Evolutionary conservation across 441 rosid genomes (phyloP), one percentile per base, ranked within the genome.

Genomic region (Erodium trifolium): DNA sequence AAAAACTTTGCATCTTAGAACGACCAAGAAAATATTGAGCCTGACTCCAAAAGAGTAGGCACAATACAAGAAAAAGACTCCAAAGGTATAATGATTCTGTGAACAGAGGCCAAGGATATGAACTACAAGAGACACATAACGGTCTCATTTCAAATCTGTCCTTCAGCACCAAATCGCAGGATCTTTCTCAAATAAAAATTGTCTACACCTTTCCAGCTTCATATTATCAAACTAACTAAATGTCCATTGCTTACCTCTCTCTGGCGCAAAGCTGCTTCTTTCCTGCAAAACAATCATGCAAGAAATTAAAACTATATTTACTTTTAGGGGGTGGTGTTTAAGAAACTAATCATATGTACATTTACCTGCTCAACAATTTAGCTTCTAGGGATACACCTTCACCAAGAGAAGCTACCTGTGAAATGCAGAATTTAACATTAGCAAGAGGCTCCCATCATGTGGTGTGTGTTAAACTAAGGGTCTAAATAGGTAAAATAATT

Each of bases 361-460:
- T 73, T 67, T 71, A 84, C 95, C 95, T 86, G 84, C 82, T 88
- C 77, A 90, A 73, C 81, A 89, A 74, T 82, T 92, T 92, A 70
- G 98, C 97, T 81, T 95, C 99, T 62, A 95, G 73, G 71, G 99
- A 95, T 34, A 85, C 93, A 77, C 99, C 99, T 82, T 87, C 96
- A 72, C 98, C 98, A 74, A 95, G 89, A 63, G 89, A 79, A 74
- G 98, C 99, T 79, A 90, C 96, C 96, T 89, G 76, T 45, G 16
- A 29, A 78, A 17, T 37, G 34, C 57, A 73, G 34, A 78, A 74
- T 63, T 59, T 23, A 70, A 67, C 14, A 69, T 41, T 9, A 5
- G 43, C 43, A 37, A 37, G 43, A 37, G 43, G 43, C 8, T 37
- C 7, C 43, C 8, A 37, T 5, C 43, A 6, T 37, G 43, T 37